Conservation (phyloP, 305 asterid species). For the Ilex paraguariensis region DNA sequence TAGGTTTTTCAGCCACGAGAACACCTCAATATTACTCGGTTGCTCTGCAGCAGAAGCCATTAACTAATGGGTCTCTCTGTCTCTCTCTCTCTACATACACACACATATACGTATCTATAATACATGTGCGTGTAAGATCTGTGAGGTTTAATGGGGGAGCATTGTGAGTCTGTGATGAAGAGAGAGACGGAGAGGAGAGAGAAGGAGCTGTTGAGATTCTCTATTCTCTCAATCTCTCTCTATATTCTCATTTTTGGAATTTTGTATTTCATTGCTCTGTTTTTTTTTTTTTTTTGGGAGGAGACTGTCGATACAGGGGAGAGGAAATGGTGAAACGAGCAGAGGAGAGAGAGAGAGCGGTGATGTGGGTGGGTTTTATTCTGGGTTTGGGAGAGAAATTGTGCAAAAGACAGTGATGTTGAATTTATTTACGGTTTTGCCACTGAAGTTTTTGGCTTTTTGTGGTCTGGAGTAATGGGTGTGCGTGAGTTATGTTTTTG, state of each 20-base stretch:
- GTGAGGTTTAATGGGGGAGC: conserved; percentile 38
- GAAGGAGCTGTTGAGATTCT: conserved; percentile 33
- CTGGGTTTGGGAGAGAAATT: neutral
- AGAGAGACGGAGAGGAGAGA: conserved; percentile 14
- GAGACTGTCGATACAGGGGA: conserved; percentile 26
- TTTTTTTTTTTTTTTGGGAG: conserved; percentile 17
- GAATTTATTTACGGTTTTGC: conserved; percentile 24
- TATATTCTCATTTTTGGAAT: conserved; percentile 11
- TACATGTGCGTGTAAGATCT: conserved; percentile 44
- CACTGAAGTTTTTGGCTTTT: neutral
- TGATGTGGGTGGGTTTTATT: conserved; percentile 13
- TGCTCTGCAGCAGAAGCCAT: conserved; percentile 60
- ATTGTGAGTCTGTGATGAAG: conserved; percentile 18
- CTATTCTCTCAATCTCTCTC: conserved; percentile 17
- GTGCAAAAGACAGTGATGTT: conserved; percentile 21
- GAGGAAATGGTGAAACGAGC: conserved; percentile 33
- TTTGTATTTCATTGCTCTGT: conserved; percentile 33
- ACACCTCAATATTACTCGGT: conserved; percentile 59
- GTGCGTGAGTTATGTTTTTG: too few relatives aligned
- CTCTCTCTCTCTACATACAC: conserved; percentile 17
- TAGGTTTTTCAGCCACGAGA: conserved; percentile 83
- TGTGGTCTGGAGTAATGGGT: too few relatives aligned
- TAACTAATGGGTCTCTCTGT: conserved; percentile 7
- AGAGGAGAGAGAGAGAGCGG: conserved; percentile 17
- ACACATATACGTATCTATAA: conserved; percentile 12